These are phyloP conservation scores for Cynanchum wilfordii DNA, from an alignment of 257 asterid genomes.

Conservation along the genomic window DNA sequence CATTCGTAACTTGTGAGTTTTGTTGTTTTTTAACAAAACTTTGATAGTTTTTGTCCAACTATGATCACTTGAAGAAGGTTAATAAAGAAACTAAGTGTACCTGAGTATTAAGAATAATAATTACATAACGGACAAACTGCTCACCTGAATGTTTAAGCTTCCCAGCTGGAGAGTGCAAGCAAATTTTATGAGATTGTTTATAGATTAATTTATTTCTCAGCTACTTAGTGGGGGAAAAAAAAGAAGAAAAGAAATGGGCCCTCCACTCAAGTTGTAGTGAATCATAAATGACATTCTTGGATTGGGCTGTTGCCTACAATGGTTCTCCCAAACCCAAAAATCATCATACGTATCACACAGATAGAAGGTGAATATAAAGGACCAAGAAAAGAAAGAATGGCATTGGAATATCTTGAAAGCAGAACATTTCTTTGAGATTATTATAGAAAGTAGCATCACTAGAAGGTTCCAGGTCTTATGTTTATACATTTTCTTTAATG, in stretches of 20 bases:
- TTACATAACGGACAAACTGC: too few species aligned
- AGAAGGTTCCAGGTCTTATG: conserved; percentile 2
- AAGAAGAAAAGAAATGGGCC: background rate
- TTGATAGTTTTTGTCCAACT: too few species aligned
- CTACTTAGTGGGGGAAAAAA: background rate
- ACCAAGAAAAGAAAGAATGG: background rate
- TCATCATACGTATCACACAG: background rate
- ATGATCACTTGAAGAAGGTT: too few species aligned
- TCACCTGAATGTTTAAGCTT: too few species aligned
- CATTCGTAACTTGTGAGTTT: too few species aligned
- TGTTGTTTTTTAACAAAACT: too few species aligned
- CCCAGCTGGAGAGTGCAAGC: background rate
- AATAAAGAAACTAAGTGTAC: too few species aligned
- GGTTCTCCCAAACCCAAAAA: background rate
- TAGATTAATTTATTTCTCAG: background rate
- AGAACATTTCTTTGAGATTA: background rate
- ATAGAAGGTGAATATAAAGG: background rate
- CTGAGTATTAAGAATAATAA: too few species aligned
- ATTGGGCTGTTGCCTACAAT: background rate
- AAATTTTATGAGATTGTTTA: background rate
- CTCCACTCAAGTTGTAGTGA: background rate
- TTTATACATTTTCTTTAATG: background rate
- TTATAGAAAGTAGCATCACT: background rate
- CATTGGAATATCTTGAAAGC: background rate
- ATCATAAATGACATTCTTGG: background rate